Evolutionary conservation across 2,329 filamentous ascomycete species (phyloP), one percentile per base, ranked within the genome.

Genomic region (Aciculosporium take): DNA sequence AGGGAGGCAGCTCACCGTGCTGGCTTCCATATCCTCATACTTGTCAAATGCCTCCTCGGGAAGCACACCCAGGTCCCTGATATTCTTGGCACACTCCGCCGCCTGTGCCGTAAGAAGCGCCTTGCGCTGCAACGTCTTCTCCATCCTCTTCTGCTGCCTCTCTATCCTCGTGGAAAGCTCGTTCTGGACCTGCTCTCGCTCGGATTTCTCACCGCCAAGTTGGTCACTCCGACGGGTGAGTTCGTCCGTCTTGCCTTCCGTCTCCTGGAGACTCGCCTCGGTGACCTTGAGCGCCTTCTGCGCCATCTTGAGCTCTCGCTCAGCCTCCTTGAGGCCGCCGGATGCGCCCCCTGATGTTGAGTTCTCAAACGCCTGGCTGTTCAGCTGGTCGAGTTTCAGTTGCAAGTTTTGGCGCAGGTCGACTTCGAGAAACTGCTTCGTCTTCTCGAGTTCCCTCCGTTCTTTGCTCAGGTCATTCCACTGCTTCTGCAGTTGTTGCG

Each of bases 41-140:
- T 88, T 91, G 49, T 84, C 84, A 57, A 94, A 91, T 0, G 89
- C 87, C 53, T 95, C 88, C 47, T 96, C 88, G 0, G 91, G 89
- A 13, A 98, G 71, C 15, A 94, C 88, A 50, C 91, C 91, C 6
- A 98, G 70, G 50, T 94, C 87, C 36, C 89, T 81, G 52, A 98
- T 96, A 48, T 88, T 89, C 55, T 86, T 82, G 46, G 80, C 80
- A 47, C 84, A 85, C 53, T 94, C 87, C 3, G 79, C 76, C 17
- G 84, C 80, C 56, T 87, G 82, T 37, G 80, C 74, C 13, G 76
- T 81, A 46, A 93, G 68, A 3, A 86, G 71, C 10, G 86, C 84
- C 58, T 89, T 91, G 61, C 87, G 86, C 51, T 88, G 83, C 55
- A 94, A 81, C 50, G 81, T 87, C 68, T 89, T 94, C 57, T 95